Evolutionary conservation across 495 filamentous ascomycete genomes (phyloP).

Genomic region (Jackrogersella multiformis): DNA sequence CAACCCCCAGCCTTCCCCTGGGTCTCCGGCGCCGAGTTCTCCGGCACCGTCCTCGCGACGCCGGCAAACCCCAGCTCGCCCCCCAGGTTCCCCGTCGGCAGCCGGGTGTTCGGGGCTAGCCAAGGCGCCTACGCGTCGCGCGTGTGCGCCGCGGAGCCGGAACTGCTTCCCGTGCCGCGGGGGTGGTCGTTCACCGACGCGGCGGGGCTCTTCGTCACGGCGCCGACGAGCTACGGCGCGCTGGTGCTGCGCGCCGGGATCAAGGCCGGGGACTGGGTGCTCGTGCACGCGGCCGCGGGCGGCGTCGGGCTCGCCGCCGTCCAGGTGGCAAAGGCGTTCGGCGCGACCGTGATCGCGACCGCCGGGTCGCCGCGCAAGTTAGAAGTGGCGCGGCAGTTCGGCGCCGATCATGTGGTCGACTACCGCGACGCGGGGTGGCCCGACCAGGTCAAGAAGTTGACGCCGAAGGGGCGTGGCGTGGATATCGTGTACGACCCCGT

Average conservation of each 20-base stretch:
- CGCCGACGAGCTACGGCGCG: constrained; percentile 87
- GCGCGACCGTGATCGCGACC: constrained; percentile 89
- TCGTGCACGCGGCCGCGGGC: constrained; percentile 92
- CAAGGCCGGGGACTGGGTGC: constrained; percentile 82
- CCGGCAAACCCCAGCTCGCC: constrained; percentile 59
- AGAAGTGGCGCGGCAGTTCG: constrained; percentile 77
- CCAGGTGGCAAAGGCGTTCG: constrained; percentile 89
- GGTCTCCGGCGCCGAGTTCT: constrained; percentile 87
- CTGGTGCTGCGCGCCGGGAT: constrained; percentile 80
- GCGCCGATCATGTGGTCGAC: constrained; percentile 84
- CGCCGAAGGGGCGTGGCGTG: constrained; percentile 73
- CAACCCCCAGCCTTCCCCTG: constrained; percentile 69
- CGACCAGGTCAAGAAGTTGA: constrained; percentile 77
- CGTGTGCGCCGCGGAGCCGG: constrained; percentile 69
- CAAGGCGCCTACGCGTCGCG: constrained; percentile 89
- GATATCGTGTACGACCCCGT: constrained; percentile 91
- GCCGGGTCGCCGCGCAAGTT: constrained; percentile 81
- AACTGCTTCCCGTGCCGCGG: constrained; percentile 74
- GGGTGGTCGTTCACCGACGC: constrained; percentile 88
- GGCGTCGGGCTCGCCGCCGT: constrained; percentile 93
- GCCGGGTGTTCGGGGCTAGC: constrained; percentile 84
- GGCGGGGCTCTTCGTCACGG: constrained; percentile 89
- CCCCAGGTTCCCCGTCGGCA: constrained; percentile 72
- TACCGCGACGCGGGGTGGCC: constrained; percentile 79
- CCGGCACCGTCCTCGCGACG: constrained; percentile 74